Conservation (phyloP, 805 yeast genomes). For the Komagataella kurtzmanii region DNA sequence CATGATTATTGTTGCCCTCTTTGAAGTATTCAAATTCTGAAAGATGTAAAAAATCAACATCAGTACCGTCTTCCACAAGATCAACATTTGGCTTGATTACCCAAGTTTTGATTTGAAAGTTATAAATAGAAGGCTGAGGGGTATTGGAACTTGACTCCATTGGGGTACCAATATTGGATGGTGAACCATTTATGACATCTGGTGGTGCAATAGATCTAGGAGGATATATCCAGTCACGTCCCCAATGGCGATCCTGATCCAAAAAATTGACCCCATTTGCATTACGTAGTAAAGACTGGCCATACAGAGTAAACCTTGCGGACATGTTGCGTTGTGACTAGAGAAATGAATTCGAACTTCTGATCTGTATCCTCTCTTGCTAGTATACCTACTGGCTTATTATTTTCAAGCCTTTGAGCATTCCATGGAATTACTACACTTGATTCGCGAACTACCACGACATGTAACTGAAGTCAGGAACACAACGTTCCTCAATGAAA, state of each 20-base stretch:
- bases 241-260: conserved; percentile 14
- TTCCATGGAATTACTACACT: too few species aligned
- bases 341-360: not conserved
- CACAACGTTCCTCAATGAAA: not conserved
- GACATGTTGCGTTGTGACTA: conserved; percentile 14
- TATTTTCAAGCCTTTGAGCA: not conserved
- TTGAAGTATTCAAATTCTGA: conserved; percentile 16
- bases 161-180: conserved; percentile 2
- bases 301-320: conserved; percentile 19
- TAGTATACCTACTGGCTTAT: too few species aligned
- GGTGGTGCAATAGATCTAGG: conserved; percentile 9
- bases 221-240: conserved; percentile 19
- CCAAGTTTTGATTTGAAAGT: conserved; percentile 21
- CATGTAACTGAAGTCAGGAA: not conserved
- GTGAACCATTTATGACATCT: conserved; percentile 1
- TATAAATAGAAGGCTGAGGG: conserved; percentile 15
- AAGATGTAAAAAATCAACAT: conserved; percentile 26
- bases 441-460: not conserved
- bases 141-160: conserved; percentile 12
- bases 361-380: not conserved
- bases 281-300: conserved; percentile 16
- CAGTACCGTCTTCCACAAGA: conserved; percentile 9
- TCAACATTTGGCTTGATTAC: conserved; percentile 6
- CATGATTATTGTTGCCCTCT: conserved; percentile 7
- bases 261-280: conserved; percentile 11